A percentile compares a stretch with the other conserved stretches of the same genome.
phyloP scores from a whole-genome alignment of 257 asterid species.

The Nicotiana attenuata region DNA sequence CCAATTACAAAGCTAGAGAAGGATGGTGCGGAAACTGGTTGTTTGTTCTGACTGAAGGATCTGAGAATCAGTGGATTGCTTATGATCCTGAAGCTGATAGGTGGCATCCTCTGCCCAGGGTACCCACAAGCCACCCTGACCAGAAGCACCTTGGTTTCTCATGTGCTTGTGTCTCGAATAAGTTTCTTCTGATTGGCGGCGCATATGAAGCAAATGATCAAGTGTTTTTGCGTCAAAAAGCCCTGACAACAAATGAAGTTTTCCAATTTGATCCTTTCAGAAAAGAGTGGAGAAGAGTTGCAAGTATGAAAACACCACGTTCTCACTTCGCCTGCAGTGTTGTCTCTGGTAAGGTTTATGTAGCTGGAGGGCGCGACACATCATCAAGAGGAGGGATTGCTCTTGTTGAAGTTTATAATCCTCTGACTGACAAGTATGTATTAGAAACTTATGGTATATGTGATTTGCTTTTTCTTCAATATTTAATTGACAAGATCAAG shows the following conservation, averaged over 20 bases:
- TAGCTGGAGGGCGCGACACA: slow-evolving; percentile 9
- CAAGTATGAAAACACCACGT: slow-evolving; percentile 11
- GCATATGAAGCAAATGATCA: background rate
- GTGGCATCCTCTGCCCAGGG: slow-evolving; percentile 10
- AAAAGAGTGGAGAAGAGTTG: slow-evolving; percentile 5
- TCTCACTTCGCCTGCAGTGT: slow-evolving; percentile 10
- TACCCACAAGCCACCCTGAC: slow-evolving; percentile 2
- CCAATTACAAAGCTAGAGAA: slow-evolving; percentile 7
- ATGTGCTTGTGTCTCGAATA: slow-evolving; percentile 4
- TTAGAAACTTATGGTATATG: slow-evolving; percentile 4
- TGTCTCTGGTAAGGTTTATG: slow-evolving; percentile 11
- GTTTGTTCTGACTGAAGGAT: slow-evolving; percentile 6
- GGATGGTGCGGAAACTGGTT: slow-evolving; percentile 8
- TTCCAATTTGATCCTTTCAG: slow-evolving; percentile 6
- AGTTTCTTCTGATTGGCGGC: slow-evolving; percentile 9
- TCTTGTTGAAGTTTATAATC: slow-evolving; percentile 5
- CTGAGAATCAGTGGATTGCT: slow-evolving; percentile 8
- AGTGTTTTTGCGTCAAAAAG: background rate
- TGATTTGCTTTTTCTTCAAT: background rate
- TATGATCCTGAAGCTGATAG: slow-evolving; percentile 10
- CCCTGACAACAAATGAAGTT: slow-evolving; percentile 1
- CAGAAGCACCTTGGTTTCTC: slow-evolving; percentile 9
- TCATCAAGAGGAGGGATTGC: background rate
- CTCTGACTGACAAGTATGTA: slow-evolving; percentile 2
- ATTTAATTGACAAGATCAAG: background rate